phyloP scores from a whole-genome alignment of 176 grass and related monocot species.

The Bothriochloa decipiens region DNA sequence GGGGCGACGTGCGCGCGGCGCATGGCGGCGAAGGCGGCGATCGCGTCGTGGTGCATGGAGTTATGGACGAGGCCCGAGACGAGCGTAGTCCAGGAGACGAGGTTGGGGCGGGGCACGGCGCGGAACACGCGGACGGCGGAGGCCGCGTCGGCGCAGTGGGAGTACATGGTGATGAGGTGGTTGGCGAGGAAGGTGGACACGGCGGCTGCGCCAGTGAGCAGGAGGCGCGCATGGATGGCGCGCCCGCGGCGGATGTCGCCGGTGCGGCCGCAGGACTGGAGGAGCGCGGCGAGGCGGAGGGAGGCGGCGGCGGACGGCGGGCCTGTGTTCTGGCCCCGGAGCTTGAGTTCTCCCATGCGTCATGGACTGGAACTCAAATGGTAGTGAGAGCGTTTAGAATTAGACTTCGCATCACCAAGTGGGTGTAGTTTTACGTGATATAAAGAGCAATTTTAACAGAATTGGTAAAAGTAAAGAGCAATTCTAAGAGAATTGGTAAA shows the following conservation, averaged over 20 bases:
- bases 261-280: conserved; percentile 57
- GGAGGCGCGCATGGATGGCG: conserved; percentile 48
- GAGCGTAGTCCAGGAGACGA: conserved; percentile 65
- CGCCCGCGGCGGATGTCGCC: conserved; percentile 45
- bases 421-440: too few relatives aligned
- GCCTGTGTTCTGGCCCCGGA: neutral
- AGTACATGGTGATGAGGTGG: conserved; percentile 78
- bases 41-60: conserved; percentile 44
- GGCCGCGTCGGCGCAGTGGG: conserved; percentile 52
- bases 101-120: conserved; percentile 52
- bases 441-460: too few relatives aligned
- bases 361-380: neutral
- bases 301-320: conserved; percentile 32
- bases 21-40: conserved; percentile 58
- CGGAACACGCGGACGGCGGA: conserved; percentile 55
- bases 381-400: too few relatives aligned
- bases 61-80: conserved; percentile 51
- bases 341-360: conserved; percentile 46
- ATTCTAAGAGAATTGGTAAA: too few relatives aligned
- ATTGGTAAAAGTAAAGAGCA: too few relatives aligned
- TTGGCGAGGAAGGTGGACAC: conserved; percentile 67
- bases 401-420: too few relatives aligned
- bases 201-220: conserved; percentile 38
- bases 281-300: conserved; percentile 37
- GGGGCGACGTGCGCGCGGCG: conserved; percentile 37